These are phyloP conservation scores for Lentithecium fluviatile DNA, from an alignment of 495 filamentous ascomycete species.

Conservation along the genomic window DNA sequence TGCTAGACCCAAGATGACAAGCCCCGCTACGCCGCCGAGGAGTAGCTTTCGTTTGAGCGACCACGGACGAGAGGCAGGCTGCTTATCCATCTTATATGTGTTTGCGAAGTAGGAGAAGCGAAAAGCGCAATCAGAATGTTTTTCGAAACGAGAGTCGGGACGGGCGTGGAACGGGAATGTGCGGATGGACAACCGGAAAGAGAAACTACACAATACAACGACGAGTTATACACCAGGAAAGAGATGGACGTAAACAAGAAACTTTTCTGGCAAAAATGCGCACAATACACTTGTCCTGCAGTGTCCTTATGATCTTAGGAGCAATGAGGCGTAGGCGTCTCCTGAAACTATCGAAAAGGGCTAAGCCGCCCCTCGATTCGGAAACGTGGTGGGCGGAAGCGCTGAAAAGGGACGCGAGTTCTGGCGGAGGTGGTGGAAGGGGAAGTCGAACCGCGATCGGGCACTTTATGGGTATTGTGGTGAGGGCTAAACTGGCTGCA, in stretches of 20 bases:
- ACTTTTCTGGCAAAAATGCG: too few species aligned
- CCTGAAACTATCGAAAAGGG: too few species aligned
- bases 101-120: background rate
- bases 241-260: too few species aligned
- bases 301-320: too few species aligned
- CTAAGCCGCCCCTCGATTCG: too few species aligned
- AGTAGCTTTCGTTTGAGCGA: conserved; percentile 27
- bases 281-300: too few species aligned
- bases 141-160: too few species aligned
- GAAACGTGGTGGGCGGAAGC: too few species aligned
- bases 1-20: conserved; percentile 51
- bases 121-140: background rate
- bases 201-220: background rate
- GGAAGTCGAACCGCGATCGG: conserved; percentile 4
- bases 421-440: background rate
- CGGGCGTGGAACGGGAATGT: too few species aligned
- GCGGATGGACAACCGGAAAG: conserved; percentile 9
- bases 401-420: background rate
- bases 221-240: too few species aligned
- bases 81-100: conserved; percentile 3
- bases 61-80: background rate
- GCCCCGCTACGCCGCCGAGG: conserved; percentile 12
- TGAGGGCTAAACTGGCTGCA: background rate
- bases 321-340: too few species aligned
- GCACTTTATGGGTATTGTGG: background rate